Percentiles rank a stretch among this genome's conserved stretches.
Evolutionary conservation across 2,329 filamentous ascomycete genomes (phyloP).

Genomic region (Didymella arachidicola): DNA sequence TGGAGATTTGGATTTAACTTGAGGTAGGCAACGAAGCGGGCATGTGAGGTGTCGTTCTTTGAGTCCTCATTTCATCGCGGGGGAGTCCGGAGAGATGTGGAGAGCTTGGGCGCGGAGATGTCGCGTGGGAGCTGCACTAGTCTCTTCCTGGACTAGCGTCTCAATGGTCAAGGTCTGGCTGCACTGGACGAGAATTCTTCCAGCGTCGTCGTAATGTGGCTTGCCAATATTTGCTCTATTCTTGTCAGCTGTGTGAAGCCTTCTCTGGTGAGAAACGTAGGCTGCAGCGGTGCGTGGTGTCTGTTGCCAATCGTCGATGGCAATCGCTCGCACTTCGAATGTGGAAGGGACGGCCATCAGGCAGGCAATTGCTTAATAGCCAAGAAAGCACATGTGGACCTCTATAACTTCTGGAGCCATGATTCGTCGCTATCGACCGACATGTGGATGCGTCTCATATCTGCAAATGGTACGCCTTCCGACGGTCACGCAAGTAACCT

Average conservation of each 20-base stretch:
- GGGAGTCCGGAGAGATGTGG: conserved; percentile 21
- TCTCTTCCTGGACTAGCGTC: background rate
- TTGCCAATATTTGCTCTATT: background rate
- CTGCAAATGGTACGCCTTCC: conserved; percentile 1
- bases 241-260: background rate
- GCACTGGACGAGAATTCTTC: conserved; percentile 8
- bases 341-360: background rate
- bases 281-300: background rate
- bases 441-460: background rate
- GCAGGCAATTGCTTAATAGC: background rate
- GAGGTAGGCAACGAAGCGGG: background rate
- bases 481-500: background rate
- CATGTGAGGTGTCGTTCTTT: background rate
- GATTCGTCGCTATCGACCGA: background rate
- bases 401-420: background rate
- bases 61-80: conserved; percentile 7
- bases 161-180: background rate
- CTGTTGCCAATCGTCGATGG: background rate
- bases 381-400: conserved; percentile 11
- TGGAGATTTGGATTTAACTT: background rate
- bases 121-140: conserved; percentile 6
- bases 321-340: background rate
- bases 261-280: background rate
- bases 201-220: background rate
- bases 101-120: conserved; percentile 18